These are phyloP conservation scores for Medicago arabica DNA, from an alignment of 306 rosid species.

Conservation along the genomic window DNA sequence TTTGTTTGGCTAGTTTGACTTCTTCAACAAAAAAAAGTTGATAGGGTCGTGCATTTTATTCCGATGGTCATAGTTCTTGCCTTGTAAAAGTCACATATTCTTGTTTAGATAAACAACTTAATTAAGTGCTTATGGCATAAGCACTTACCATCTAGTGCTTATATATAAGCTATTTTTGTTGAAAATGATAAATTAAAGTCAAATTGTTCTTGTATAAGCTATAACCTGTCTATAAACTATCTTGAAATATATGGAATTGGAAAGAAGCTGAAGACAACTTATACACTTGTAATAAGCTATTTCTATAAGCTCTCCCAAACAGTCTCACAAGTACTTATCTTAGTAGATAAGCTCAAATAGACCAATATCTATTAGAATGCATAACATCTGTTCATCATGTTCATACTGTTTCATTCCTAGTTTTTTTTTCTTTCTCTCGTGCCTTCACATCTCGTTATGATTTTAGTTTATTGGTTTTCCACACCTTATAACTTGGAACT, in stretches of 20 bases:
- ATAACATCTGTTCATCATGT: conserved; percentile 20
- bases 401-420: background rate
- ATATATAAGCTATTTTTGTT: background rate
- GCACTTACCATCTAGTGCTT: background rate
- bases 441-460: background rate
- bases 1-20: too few relatives aligned
- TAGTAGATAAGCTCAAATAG: background rate
- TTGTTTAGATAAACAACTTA: background rate
- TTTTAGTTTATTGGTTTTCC: background rate
- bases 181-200: background rate
- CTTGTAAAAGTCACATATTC: conserved; percentile 21
- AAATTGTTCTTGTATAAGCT: background rate
- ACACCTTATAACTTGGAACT: conserved; percentile 30
- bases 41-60: background rate
- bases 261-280: background rate
- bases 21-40: too few relatives aligned
- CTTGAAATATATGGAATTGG: background rate
- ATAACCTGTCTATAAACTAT: background rate
- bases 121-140: background rate
- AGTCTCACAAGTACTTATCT: background rate
- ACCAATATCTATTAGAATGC: conserved; percentile 15
- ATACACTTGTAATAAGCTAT: background rate
- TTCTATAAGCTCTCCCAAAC: background rate
- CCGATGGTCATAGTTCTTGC: background rate
- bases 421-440: background rate